A percentile compares a stretch with the other conserved stretches of the same genome.
Evolutionary conservation across 306 rosid species (phyloP).

Genomic region (Comarum palustre): DNA sequence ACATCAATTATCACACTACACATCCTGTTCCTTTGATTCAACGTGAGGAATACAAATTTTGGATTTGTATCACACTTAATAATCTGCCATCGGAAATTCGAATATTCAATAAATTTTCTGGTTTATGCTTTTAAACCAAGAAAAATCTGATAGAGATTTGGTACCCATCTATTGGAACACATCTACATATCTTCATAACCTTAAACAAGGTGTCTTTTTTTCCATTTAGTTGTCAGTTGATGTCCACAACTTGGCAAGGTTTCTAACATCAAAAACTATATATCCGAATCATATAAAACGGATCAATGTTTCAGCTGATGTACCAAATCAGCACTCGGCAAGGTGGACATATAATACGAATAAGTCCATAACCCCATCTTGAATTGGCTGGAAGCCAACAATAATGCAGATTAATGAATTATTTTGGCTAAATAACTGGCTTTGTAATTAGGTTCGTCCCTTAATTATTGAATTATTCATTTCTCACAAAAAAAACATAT

Average conservation of each 20-base stretch:
- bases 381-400: neutral
- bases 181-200: too few species aligned
- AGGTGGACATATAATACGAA: neutral
- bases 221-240: too few species aligned
- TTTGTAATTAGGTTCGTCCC: too few species aligned
- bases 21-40: neutral
- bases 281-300: neutral
- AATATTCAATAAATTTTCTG: too few species aligned
- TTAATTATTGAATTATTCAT: too few species aligned
- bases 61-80: neutral
- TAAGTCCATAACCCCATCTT: neutral
- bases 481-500: too few species aligned
- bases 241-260: too few species aligned
- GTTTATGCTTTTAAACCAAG: too few species aligned
- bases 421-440: too few species aligned
- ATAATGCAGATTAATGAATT: neutral
- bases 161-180: neutral
- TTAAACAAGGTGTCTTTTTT: too few species aligned
- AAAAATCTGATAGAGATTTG: too few species aligned
- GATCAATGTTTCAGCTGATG: neutral
- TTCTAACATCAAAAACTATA: too few species aligned
- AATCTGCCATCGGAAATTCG: neutral
- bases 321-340: neutral
- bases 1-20: neutral
- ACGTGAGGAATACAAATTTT: neutral